Base-by-base conservation (phyloP, 495 filamentous ascomycete species). In the Cenococcum geophilum region DNA sequence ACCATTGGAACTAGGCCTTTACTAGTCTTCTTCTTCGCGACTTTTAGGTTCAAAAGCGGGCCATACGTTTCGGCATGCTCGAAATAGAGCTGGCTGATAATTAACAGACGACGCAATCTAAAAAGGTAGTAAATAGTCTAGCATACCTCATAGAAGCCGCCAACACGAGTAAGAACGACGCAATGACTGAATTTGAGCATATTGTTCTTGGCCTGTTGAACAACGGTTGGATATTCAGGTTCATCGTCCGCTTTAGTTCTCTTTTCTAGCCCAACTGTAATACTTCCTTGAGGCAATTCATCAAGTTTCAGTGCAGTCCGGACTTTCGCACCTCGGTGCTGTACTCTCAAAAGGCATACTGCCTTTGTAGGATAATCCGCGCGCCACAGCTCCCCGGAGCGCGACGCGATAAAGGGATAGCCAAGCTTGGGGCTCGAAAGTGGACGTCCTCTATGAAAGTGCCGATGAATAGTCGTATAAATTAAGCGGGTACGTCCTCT, bases 131-230 rank as follows among this genome's bases (percentile, higher is more conserved):
- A 22, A 12, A n/a, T n/a, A n/a, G 8, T 43, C 3, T 4, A 11
- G 21, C 54, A 48, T 76, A 84, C 80, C 75, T 97, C 93, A 76
- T 97, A 98, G 74, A 98, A 98, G 56, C 89, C 83, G 52, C 93
- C 93, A 14, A 98, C 89, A 37, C 92, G 80, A 4, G 93, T 98
- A 57, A 98, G 75, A 21, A 98, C 70, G 23, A 97, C 87, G 73
- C 90, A 95, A 64, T 91, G 88, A 66, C 85, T 82, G 76, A 95
- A 96, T 64, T 86, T 89, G 59, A 83, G 81, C 88, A 98, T 96
- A 70, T 95, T 92, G 60, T 86, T 88, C 37, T 83, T 80, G n/a
- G 89, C 91, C 68, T 95, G 89, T 65, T 89, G 84, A n/a, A 97
- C 77, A 11, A 96, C 89, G 11, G 89, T 86, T 4, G 93, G 92